Conservation (phyloP, 495 filamentous ascomycete species). For the Aspergillus coremiiformis region DNA sequence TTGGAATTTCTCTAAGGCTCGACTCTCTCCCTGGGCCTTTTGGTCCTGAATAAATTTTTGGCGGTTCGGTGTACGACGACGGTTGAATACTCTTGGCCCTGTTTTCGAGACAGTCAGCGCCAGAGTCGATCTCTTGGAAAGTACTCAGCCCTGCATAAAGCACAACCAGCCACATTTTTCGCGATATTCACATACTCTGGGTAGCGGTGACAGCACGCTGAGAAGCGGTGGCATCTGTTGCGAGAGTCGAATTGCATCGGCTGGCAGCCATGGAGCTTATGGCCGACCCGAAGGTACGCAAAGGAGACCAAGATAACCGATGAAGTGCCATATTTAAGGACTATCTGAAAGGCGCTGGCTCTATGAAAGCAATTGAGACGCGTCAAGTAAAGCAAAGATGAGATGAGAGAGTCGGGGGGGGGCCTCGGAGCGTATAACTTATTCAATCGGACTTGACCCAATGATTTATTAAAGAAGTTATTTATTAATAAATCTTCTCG, state of each 20-base stretch:
- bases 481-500: no score
- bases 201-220: slow-evolving; percentile 15
- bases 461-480: no score
- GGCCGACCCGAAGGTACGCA: slow-evolving; percentile 23
- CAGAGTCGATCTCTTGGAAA: background rate
- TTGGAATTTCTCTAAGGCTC: slow-evolving; percentile 31
- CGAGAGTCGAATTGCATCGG: slow-evolving; percentile 37
- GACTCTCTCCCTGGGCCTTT: slow-evolving; percentile 32
- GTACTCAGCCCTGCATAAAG: background rate
- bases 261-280: slow-evolving; percentile 20
- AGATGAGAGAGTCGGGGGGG: background rate
- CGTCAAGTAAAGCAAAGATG: background rate
- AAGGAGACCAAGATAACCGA: slow-evolving; percentile 25
- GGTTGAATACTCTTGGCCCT: slow-evolving; percentile 16
- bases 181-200: slow-evolving; percentile 17
- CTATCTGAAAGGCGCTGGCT: background rate
- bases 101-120: slow-evolving; percentile 3
- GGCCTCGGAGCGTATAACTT: no score
- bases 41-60: slow-evolving; percentile 34
- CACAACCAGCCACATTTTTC: background rate
- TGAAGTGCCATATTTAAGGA: slow-evolving; percentile 25
- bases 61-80: slow-evolving; percentile 27
- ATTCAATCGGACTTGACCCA: background rate
- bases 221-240: slow-evolving; percentile 23
- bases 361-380: background rate